A percentile compares a stretch with the other conserved stretches of the same genome.
Evolutionary conservation across 1,284 basidiomycete genomes (phyloP).

Genomic region (Cutaneotrichosporon cavernicola): DNA sequence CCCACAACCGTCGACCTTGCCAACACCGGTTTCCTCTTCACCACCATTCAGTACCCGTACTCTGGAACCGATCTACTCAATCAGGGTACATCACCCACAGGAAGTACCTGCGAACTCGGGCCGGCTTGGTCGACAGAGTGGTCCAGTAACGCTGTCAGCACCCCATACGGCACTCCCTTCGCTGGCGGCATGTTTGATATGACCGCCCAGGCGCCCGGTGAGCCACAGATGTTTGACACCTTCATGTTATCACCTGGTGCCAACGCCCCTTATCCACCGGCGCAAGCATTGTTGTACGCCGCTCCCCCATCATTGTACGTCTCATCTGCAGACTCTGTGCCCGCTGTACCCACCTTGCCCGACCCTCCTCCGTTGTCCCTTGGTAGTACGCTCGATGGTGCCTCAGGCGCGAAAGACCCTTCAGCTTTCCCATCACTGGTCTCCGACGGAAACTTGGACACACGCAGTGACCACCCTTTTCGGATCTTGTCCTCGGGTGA

Average conservation of each 20-base stretch:
- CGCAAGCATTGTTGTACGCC: background rate
- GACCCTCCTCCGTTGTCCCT: background rate
- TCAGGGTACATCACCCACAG: background rate
- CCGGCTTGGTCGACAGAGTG: constrained; percentile 9
- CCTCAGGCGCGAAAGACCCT: background rate
- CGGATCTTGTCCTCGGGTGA: background rate
- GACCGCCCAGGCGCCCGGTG: background rate
- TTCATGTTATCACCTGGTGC: background rate
- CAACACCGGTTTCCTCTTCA: background rate
- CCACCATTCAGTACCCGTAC: constrained; percentile 2
- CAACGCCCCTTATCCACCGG: background rate
- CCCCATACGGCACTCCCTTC: constrained; percentile 8
- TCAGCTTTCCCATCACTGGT: background rate
- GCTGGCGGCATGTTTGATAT: constrained; percentile 4
- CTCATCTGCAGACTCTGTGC: background rate
- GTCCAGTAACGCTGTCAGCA: constrained; percentile 7
- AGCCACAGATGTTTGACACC: background rate
- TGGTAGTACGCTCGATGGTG: background rate
- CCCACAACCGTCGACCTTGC: constrained; percentile 8
- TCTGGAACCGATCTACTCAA: background rate
- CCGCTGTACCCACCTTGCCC: background rate
- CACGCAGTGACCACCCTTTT: background rate
- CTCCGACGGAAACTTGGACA: background rate
- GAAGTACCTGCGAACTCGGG: background rate
- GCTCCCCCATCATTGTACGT: background rate